Base-by-base conservation (phyloP, 2,329 filamentous ascomycete species). In the Hypoxylon sp. region DNA sequence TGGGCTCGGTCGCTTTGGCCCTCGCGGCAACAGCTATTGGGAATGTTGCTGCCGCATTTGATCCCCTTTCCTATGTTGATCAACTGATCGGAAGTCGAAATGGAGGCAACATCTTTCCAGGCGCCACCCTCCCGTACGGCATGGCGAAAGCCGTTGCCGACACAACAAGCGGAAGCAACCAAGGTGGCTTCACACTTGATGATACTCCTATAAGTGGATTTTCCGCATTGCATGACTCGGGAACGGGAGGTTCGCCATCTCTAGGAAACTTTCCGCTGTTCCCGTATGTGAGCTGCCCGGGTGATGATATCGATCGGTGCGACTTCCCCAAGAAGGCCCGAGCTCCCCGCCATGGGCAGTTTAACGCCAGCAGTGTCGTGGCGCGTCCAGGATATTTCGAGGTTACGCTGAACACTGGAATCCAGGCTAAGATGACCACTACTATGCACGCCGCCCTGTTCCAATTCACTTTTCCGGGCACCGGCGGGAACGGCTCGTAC, bases 261-360 rank as follows among this genome's bases (percentile, higher is more conserved):
- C 80, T 93, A 15, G 92, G 91, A 13, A 93, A 92, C 74, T 93
- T 93, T 58, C 89, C 92, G 0, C 81, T 93, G 1, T 93, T 93
- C 69, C 85, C 91, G 0, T 90, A 92, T 68, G 80, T 86, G 3
- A 82, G 83, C 44, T 93, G 91, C 69, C 82, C 85, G 0, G 84
- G 81, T 13, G 87, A 91, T 67, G 85, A 89, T 42, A 78, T 93
- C 59, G 82, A 92, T 72, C 81, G 82, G 6, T 93, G 91, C 76
- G 82, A 80, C 11, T 93, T 88, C 73, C 84, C 86, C 10, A 87
- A 87, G 72, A 80, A 78, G 65, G 71, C 74, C 70, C 83, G 74
- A 68, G 80, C 52, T 54, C 71, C 67, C n/a, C 39, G 35, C 1
- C 81, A 80, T 63, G 84, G 83, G 1, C 69, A 73, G 1, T 89